Evolutionary conservation across 2,329 filamentous ascomycete genomes (phyloP).

Genomic region (Penicillium psychrosexuale): DNA sequence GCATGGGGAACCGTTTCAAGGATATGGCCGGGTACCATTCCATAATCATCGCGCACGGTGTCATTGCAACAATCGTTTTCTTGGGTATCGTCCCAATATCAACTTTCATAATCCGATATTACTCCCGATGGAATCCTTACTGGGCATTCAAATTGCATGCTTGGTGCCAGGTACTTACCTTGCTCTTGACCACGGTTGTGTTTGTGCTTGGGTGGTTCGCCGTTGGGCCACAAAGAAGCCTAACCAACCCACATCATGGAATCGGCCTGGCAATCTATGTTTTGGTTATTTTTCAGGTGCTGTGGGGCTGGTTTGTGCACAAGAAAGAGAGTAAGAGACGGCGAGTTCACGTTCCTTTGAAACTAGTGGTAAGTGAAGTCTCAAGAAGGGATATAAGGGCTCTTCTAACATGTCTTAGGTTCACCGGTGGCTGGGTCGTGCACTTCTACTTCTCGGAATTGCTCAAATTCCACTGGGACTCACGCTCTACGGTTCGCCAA

Average conservation of each 20-base stretch:
- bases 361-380: slow-evolving; percentile 49
- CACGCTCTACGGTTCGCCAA: slow-evolving; percentile 87
- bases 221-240: slow-evolving; percentile 57
- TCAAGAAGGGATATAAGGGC: not conserved
- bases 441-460: slow-evolving; percentile 75
- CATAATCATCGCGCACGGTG: slow-evolving; percentile 58
- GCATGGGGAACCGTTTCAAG: slow-evolving; percentile 65
- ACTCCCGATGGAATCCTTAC: slow-evolving; percentile 52
- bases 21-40: slow-evolving; percentile 57
- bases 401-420: slow-evolving; percentile 56
- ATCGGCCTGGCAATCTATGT: slow-evolving; percentile 64
- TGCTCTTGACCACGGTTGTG: slow-evolving; percentile 60
- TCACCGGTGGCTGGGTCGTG: slow-evolving; percentile 83
- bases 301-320: slow-evolving; percentile 59
- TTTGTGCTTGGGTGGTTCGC: slow-evolving; percentile 63
- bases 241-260: slow-evolving; percentile 65
- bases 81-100: slow-evolving; percentile 58
- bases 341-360: slow-evolving; percentile 55
- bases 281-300: slow-evolving; percentile 56
- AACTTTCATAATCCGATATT: slow-evolving; percentile 60
- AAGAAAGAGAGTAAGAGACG: slow-evolving; percentile 52
- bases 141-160: slow-evolving; percentile 60
- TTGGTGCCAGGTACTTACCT: slow-evolving; percentile 60
- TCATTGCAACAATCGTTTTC: slow-evolving; percentile 60
- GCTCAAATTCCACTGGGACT: slow-evolving; percentile 84